Conservation (phyloP, 1,139 yeast genomes). For the Saccharomycopsis crataegensis region DNA sequence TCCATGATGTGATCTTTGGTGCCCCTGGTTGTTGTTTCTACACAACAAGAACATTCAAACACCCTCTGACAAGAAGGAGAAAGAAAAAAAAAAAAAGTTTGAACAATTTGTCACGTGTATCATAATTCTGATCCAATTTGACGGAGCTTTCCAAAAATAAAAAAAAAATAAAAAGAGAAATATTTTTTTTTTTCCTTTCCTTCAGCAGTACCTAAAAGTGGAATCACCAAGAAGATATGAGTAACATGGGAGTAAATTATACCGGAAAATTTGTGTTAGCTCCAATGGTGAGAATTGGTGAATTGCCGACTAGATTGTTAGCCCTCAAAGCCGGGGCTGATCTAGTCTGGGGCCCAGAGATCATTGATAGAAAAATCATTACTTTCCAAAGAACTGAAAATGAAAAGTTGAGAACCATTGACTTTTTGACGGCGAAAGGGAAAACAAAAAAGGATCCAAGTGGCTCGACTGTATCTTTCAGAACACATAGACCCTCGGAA, state of each 20-base stretch:
- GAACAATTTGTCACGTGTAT: not conserved
- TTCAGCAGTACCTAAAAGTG: too few relatives aligned
- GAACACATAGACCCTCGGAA: constrained; percentile 63
- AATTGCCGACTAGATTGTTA: constrained; percentile 77
- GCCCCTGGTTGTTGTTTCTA: too few relatives aligned
- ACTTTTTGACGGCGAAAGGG: constrained; percentile 35
- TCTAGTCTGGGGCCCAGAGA: constrained; percentile 92
- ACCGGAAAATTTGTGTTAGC: constrained; percentile 78
- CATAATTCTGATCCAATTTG: too few relatives aligned
- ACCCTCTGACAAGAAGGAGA: too few relatives aligned
- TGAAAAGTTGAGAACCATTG: constrained; percentile 48
- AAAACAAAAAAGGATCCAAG: constrained; percentile 31
- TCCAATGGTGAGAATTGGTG: constrained; percentile 96
- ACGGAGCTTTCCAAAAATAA: too few relatives aligned
- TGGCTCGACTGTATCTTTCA: constrained; percentile 50
- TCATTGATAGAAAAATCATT: constrained; percentile 75
- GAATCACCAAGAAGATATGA: not conserved
- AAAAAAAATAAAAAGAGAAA: too few relatives aligned
- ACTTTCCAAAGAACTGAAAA: constrained; percentile 61
- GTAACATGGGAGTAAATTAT: constrained; percentile 34
- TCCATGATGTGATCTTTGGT: too few relatives aligned
- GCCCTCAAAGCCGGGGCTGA: constrained; percentile 85
- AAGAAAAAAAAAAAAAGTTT: not conserved
- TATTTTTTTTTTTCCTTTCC: too few relatives aligned
- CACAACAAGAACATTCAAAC: too few relatives aligned